Evolutionary conservation across 169 alveolate genomes (phyloP).

Genomic region (Toxoplasma gondii): DNA sequence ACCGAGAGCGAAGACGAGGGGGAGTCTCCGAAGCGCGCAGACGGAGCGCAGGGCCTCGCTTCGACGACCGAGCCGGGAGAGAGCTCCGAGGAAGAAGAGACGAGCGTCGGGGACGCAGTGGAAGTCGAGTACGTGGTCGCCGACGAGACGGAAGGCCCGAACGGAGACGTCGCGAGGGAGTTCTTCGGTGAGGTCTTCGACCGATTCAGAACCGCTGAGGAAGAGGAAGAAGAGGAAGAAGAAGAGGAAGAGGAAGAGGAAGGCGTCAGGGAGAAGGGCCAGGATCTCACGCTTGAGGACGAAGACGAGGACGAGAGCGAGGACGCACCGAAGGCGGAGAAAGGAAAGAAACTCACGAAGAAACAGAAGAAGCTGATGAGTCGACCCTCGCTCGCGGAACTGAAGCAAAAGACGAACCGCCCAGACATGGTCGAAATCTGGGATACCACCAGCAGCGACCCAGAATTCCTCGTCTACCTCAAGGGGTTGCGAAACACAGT

Average conservation of each 20-base stretch:
- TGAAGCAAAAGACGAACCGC: constrained; percentile 71
- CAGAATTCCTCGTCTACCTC: constrained; percentile 93
- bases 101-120: not conserved
- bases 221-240: constrained; percentile 60
- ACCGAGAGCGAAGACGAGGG: not conserved
- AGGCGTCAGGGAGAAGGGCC: constrained; percentile 39
- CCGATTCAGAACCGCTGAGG: not conserved
- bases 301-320: constrained; percentile 48
- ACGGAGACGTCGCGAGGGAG: constrained; percentile 25
- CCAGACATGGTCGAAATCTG: constrained; percentile 94
- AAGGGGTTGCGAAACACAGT: constrained; percentile 95
- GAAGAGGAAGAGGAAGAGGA: constrained; percentile 39
- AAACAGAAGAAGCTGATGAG: constrained; percentile 66
- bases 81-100: not conserved
- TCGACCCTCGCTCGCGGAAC: constrained; percentile 70
- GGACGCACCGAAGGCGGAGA: constrained; percentile 27
- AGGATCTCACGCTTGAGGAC: constrained; percentile 44
- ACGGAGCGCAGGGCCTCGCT: not conserved
- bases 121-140: constrained; percentile 31
- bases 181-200: constrained; percentile 42
- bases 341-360: constrained; percentile 30
- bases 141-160: constrained; percentile 31
- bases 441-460: constrained; percentile 97
- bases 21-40: not conserved
- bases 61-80: not conserved